A percentile compares a stretch with the other conserved stretches of the same genome.
These are phyloP conservation scores for Thelephora ganbajun DNA, from an alignment of 768 basidiomycete genomes.

Conservation along the genomic window DNA sequence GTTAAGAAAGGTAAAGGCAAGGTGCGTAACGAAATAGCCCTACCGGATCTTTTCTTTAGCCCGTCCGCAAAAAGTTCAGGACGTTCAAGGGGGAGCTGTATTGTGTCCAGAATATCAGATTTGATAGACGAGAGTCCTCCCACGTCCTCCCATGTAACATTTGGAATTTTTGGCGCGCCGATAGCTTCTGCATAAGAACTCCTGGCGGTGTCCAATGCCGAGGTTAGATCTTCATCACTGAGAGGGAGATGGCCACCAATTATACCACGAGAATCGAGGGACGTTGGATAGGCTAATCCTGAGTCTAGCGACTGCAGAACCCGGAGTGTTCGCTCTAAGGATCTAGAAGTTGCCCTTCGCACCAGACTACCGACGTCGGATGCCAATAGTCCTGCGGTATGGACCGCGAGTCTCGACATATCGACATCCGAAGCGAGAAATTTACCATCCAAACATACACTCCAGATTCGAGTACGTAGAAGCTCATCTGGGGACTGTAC, in stretches of 20 bases:
- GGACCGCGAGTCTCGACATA: conserved; percentile 53
- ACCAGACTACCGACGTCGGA: conserved; percentile 67
- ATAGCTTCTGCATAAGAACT: conserved; percentile 80
- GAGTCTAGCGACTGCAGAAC: background rate
- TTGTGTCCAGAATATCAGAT: conserved; percentile 87
- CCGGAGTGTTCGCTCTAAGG: conserved; percentile 32
- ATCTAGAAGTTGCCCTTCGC: conserved; percentile 36
- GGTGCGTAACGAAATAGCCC: background rate
- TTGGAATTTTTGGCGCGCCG: conserved; percentile 94
- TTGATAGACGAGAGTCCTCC: conserved; percentile 85
- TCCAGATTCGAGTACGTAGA: conserved; percentile 53
- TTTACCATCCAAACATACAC: conserved; percentile 24
- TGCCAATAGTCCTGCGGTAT: conserved; percentile 85
- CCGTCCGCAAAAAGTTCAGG: conserved; percentile 85
- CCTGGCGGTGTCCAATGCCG: conserved; percentile 58
- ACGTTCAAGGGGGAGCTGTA: conserved; percentile 81
- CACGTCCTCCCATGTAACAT: conserved; percentile 93
- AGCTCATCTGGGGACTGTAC: conserved; percentile 67
- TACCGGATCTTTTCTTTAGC: conserved; percentile 91
- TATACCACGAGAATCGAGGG: conserved; percentile 12
- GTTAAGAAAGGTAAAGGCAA: background rate
- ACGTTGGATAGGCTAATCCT: background rate
- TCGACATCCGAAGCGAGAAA: conserved; percentile 66
- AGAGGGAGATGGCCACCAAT: conserved; percentile 28
- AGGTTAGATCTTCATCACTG: conserved; percentile 52